Conservation (phyloP, 148 eudicot genomes). For the Rhododendron kiyosumense region DNA sequence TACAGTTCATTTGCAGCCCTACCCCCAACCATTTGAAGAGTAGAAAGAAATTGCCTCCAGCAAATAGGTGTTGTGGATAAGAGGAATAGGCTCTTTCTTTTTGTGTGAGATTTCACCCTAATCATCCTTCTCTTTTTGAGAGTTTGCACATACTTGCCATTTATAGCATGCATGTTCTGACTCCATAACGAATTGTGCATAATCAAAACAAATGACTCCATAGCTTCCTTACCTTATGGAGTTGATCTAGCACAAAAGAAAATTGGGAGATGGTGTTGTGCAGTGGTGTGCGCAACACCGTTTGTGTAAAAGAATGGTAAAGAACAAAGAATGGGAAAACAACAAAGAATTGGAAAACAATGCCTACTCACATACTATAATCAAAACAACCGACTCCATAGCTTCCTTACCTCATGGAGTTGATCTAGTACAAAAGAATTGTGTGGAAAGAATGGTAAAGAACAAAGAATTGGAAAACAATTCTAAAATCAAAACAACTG, state of each 20-base stretch:
- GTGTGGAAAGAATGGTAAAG: conserved; percentile 1
- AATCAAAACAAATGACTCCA: neutral
- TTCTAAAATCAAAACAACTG: neutral
- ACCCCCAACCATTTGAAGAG: too few relatives aligned
- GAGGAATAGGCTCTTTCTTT: too few relatives aligned
- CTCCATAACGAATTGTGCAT: too few relatives aligned
- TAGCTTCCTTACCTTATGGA: neutral
- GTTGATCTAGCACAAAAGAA: neutral
- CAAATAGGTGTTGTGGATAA: too few relatives aligned
- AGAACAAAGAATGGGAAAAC: neutral
- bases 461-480: neutral
- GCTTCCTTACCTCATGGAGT: neutral
- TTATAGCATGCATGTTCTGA: too few relatives aligned
- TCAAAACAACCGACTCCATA: neutral
- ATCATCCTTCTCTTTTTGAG: neutral
- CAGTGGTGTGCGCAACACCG: too few relatives aligned
- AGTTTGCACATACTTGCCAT: neutral
- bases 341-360: neutral
- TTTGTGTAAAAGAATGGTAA: neutral
- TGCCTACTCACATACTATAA: neutral
- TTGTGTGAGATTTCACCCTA: neutral
- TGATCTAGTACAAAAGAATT: conserved; percentile 4
- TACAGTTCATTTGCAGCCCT: too few relatives aligned
- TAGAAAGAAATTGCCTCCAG: neutral
- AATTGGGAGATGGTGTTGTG: too few relatives aligned